These are phyloP conservation scores for Rhamnella rubrinervis DNA, from an alignment of 331 rosid genomes.

Conservation along the genomic window DNA sequence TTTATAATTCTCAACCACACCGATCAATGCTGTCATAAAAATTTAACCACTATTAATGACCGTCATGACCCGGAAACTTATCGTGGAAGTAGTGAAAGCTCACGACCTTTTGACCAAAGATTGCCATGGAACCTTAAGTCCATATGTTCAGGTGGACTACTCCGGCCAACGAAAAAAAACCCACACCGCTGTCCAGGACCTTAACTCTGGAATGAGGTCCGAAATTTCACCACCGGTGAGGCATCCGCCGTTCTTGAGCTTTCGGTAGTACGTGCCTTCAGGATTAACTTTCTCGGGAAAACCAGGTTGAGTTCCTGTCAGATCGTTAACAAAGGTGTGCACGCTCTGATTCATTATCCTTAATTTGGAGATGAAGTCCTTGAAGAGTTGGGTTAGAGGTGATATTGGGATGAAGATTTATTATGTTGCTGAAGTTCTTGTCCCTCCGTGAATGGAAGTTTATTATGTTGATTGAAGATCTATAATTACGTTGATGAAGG, in stretches of 20 bases:
- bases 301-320: conserved; percentile 56
- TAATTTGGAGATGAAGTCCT: neutral
- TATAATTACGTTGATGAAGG: no score
- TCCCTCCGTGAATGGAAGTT: no score
- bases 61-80: conserved; percentile 41
- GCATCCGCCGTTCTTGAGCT: conserved; percentile 46
- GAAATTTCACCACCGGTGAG: conserved; percentile 55
- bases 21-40: no score
- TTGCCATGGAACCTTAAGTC: conserved; percentile 76
- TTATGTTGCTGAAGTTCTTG: no score
- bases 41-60: conserved; percentile 26
- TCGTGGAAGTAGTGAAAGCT: conserved; percentile 83
- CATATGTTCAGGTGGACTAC: conserved; percentile 62
- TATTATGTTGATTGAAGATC: no score
- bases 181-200: conserved; percentile 38
- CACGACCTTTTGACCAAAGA: conserved; percentile 70
- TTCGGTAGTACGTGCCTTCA: conserved; percentile 56
- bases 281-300: conserved; percentile 65
- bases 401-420: no score
- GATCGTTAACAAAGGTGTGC: conserved; percentile 78
- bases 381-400: no score
- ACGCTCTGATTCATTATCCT: conserved; percentile 67
- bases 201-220: conserved; percentile 83
- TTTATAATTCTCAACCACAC: no score
- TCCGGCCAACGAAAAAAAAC: conserved; percentile 65